Evolutionary conservation across 106 monocot species (phyloP).

Genomic region (Narthecium ossifragum): DNA sequence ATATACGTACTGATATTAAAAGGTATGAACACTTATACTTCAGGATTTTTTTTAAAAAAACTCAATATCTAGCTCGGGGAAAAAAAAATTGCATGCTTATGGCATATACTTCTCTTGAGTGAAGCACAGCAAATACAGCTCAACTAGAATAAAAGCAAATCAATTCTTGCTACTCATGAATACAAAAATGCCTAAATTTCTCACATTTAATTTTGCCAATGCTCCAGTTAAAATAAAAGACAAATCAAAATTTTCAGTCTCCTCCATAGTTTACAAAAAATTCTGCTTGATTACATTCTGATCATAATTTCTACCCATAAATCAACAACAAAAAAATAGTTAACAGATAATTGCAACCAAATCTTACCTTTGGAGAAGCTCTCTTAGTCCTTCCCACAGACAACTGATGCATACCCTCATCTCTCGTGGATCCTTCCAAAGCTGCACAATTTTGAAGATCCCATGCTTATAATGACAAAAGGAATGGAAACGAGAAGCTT

Average conservation of each 20-base stretch:
- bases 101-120: too few relatives aligned
- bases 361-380: neutral
- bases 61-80: neutral
- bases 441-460: constrained; percentile 7
- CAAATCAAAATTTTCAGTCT: too few relatives aligned
- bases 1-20: neutral
- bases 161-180: too few relatives aligned
- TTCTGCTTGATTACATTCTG: too few relatives aligned
- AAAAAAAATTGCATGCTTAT: neutral
- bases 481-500: neutral
- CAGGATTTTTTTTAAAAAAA: neutral
- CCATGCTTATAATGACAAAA: neutral
- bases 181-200: too few relatives aligned
- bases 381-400: neutral
- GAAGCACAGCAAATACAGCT: too few relatives aligned
- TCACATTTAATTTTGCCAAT: too few relatives aligned
- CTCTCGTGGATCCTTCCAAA: constrained; percentile 9
- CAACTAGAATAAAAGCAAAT: too few relatives aligned
- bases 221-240: too few relatives aligned
- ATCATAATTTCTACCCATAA: too few relatives aligned
- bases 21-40: neutral
- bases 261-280: too few relatives aligned
- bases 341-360: neutral
- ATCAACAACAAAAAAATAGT: too few relatives aligned
- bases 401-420: constrained; percentile 1